Conservation (phyloP, 176 grass and related monocot genomes). For the barley (Hordeum vulgare) region DNA sequence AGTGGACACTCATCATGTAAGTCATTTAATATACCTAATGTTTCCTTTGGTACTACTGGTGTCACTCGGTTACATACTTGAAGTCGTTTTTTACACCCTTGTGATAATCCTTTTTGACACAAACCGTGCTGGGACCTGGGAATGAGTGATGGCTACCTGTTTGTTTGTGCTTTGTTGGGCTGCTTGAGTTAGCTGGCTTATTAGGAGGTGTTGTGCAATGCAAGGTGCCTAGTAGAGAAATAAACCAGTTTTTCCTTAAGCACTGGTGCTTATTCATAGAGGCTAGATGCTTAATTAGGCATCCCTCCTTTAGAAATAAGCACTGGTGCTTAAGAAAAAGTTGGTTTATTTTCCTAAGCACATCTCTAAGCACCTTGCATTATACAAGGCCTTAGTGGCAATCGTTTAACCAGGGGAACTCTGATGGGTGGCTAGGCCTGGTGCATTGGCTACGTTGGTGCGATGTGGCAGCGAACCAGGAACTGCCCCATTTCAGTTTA, state of each 20-base stretch:
- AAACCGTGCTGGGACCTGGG: not conserved
- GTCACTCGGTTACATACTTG: not conserved
- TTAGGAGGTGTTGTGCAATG: too few relatives aligned
- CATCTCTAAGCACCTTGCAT: too few relatives aligned
- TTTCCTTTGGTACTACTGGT: slow-evolving; percentile 4
- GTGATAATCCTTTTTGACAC: not conserved
- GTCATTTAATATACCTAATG: slow-evolving; percentile 1
- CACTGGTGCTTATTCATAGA: too few relatives aligned
- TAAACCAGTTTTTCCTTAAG: too few relatives aligned
- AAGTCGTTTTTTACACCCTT: not conserved
- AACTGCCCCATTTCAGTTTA: not conserved
- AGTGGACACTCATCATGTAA: slow-evolving; percentile 92
- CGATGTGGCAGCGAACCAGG: not conserved
- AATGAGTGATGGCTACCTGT: not conserved
- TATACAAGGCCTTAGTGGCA: not conserved
- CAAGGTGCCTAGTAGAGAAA: too few relatives aligned
- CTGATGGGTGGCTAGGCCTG: not conserved
- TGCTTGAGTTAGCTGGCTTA: too few relatives aligned
- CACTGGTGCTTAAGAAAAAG: too few relatives aligned
- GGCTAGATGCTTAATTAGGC: too few relatives aligned
- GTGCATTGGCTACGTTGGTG: not conserved
- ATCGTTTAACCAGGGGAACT: not conserved
- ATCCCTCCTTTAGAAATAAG: too few relatives aligned
- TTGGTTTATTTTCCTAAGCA: too few relatives aligned
- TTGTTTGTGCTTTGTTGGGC: not conserved